phyloP scores from a whole-genome alignment of 2,329 filamentous ascomycete genomes.

The Xylaria hypoxylon region DNA sequence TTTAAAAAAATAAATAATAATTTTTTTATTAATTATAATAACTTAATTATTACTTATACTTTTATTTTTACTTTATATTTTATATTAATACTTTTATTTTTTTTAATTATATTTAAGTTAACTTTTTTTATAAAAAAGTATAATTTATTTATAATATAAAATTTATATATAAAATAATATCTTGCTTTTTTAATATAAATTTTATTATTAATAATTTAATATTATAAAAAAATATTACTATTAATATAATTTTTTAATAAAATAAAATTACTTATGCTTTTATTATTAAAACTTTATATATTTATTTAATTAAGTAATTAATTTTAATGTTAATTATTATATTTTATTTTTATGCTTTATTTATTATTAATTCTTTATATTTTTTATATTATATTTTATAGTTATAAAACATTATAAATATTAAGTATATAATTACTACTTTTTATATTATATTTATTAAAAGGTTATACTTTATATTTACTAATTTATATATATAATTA shows the following conservation, averaged over 20 bases:
- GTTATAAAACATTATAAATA: too few species aligned
- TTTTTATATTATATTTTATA: too few species aligned
- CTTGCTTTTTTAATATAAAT: background rate
- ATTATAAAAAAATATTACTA: background rate
- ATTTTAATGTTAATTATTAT: too few species aligned
- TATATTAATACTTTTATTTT: too few species aligned
- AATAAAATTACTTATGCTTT: background rate
- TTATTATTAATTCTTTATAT: too few species aligned
- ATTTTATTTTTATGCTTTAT: too few species aligned
- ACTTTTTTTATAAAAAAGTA: background rate
- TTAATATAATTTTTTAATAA: background rate
- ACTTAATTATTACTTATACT: too few species aligned
- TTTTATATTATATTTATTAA: background rate
- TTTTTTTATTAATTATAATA: too few species aligned
- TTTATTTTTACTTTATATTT: too few species aligned
- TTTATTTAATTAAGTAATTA: too few species aligned
- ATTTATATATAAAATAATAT: background rate
- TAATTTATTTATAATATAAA: background rate
- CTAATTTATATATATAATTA: background rate
- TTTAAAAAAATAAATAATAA: too few species aligned
- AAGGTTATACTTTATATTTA: background rate
- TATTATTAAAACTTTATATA: too few species aligned
- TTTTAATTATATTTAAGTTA: conserved; percentile 10
- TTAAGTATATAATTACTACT: conserved; percentile 3
- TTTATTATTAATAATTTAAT: background rate